Evolutionary conservation across 1,139 yeast genomes (phyloP), one percentile per base, ranked within the genome.

Genomic region (Taphrina sp.): DNA sequence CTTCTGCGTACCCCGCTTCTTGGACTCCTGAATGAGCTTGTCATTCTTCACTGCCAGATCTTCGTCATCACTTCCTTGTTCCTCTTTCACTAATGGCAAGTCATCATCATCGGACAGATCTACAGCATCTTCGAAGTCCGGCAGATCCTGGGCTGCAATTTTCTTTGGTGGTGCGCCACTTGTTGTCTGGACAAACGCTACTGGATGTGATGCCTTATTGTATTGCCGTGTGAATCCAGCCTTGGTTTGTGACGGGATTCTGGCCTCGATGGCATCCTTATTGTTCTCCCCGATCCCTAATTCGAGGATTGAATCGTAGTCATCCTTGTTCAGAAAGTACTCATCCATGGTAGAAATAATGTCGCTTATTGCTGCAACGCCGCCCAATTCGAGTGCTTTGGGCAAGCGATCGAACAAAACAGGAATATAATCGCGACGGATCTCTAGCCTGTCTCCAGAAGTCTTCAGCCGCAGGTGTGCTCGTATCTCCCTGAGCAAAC

Each of bases 221-320:
- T 92, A 92, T 61, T 77, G 39, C 62, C 95, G 75, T 0, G 99
- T 94, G 68, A 92, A 89, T 8, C 88, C 83, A 3, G 94, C 74
- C 67, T 94, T 94, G 19, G 81, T 82, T 29, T 82, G 76, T 1
- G 95, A 78, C 10, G 92, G 80, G 3, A 94, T 76, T 62, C 79
- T 77, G 68, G 86, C 86, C 34, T 80, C 78, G 24, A 63, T 59
- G 28, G 60, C 63, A 35, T 67, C 71, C 24, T 69, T 65, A 24
- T 31, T n/a, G 59, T 69, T 66, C 29, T 74, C 70, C 1, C 73
- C 72, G 14, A 89, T 82, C 20, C 88, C 83, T 61, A 89, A 79
- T 61, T 89, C 96, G 76, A 87, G 73, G 17, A 94, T 73, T 28
- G 77, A 78, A 65, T 90, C 97, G 89, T 95, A 92, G 69, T 92